Conservation (phyloP, 306 rosid species). For the Phaseolus lunatus region DNA sequence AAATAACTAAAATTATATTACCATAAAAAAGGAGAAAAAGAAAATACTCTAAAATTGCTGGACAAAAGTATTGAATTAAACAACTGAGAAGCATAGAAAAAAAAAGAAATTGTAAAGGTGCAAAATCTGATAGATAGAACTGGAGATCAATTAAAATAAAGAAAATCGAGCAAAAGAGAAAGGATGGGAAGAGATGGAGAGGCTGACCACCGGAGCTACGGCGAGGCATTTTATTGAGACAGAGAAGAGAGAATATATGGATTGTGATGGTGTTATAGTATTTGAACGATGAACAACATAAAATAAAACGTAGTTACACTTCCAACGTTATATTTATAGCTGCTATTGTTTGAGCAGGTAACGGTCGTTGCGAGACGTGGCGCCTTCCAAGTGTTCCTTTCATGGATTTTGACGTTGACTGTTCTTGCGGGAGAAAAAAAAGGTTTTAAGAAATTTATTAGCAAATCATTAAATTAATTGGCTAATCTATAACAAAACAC, state of each 20-base stretch:
- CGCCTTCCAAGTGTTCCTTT: neutral
- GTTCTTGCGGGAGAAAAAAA: neutral
- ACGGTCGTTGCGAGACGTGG: neutral
- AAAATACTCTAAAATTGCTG: no score
- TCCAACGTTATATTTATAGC: neutral
- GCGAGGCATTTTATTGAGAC: neutral
- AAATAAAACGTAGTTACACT: neutral
- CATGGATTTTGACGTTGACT: slow-evolving; percentile 11
- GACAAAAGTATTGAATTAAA: no score
- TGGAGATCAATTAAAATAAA: neutral
- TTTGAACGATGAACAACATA: neutral
- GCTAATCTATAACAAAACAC: no score
- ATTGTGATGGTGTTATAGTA: neutral
- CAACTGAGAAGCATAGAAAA: no score
- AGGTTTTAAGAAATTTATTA: neutral
- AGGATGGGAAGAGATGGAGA: neutral
- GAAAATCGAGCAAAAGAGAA: neutral
- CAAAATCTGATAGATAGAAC: neutral
- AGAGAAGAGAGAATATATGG: neutral
- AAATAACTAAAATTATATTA: no score
- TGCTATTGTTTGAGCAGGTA: neutral
- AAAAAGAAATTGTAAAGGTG: no score
- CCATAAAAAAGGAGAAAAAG: neutral
- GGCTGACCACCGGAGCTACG: neutral
- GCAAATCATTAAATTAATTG: neutral